Percentiles rank a stretch among this genome's conserved stretches.
Evolutionary conservation across 2,329 filamentous ascomycete genomes (phyloP).

Genomic region (Aspergillus melleus): DNA sequence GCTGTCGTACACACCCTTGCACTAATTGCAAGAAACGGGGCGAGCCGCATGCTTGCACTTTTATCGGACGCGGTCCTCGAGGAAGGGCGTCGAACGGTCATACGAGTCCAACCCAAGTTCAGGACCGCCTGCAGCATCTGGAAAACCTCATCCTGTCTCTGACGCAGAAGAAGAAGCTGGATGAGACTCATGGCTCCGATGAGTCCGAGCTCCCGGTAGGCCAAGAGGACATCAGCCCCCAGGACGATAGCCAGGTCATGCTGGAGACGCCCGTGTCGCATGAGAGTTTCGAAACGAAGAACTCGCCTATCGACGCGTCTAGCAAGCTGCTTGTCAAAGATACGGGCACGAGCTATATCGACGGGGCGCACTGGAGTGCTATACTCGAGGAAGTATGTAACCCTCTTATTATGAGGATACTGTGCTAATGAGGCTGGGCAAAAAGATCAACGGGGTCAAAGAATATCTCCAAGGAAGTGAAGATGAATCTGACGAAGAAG

Average conservation of each 20-base stretch:
- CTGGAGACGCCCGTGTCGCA: constrained; percentile 15
- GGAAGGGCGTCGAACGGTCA: constrained; percentile 28
- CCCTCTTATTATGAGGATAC: neutral
- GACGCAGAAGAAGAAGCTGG: constrained; percentile 28
- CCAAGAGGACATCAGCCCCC: neutral
- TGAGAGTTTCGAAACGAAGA: constrained; percentile 12
- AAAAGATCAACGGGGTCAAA: constrained; percentile 36
- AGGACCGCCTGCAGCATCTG: constrained; percentile 38
- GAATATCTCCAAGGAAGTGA: constrained; percentile 28
- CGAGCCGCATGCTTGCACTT: constrained; percentile 33
- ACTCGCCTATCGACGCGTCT: constrained; percentile 20
- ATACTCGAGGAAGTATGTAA: constrained; percentile 37
- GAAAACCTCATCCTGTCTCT: constrained; percentile 39
- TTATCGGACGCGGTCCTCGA: constrained; percentile 36
- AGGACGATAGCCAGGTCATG: neutral
- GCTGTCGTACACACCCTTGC: constrained; percentile 37
- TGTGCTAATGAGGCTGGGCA: neutral
- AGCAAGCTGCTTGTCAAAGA: constrained; percentile 34
- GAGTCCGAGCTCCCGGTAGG: neutral
- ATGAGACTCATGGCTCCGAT: constrained; percentile 3
- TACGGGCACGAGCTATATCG: constrained; percentile 36
- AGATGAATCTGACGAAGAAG: constrained; percentile 26
- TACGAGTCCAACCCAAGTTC: constrained; percentile 30
- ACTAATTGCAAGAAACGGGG: constrained; percentile 35
- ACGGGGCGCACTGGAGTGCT: constrained; percentile 38